phyloP scores from a whole-genome alignment of 805 yeast genomes.

The Candida morakotiae region DNA sequence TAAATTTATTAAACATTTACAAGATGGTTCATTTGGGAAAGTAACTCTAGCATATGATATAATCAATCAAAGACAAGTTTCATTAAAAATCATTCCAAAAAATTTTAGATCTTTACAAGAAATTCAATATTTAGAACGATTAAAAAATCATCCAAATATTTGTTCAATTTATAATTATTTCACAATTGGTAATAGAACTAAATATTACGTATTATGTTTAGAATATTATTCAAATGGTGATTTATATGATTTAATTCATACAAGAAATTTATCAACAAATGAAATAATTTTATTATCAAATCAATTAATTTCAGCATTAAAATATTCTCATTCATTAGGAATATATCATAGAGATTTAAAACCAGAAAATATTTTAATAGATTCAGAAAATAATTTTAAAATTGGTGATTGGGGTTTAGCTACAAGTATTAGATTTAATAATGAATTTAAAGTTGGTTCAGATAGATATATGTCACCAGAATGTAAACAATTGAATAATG shows the following conservation, averaged over 20 bases:
- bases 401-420: constrained; percentile 76
- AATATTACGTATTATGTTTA: constrained; percentile 49
- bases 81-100: constrained; percentile 48
- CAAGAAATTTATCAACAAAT: constrained; percentile 11
- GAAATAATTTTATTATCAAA: constrained; percentile 38
- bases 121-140: constrained; percentile 35
- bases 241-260: constrained; percentile 52
- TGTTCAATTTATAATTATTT: constrained; percentile 57
- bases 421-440: constrained; percentile 28
- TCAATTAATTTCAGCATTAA: constrained; percentile 51
- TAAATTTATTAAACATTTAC: constrained; percentile 40
- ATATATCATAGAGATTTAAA: constrained; percentile 70
- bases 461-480: constrained; percentile 61
- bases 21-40: constrained; percentile 59
- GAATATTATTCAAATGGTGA: constrained; percentile 70
- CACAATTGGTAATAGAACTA: constrained; percentile 37
- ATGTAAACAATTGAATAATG: constrained; percentile 11
- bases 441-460: constrained; percentile 48
- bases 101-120: constrained; percentile 25
- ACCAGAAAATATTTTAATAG: constrained; percentile 65
- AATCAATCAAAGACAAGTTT: constrained; percentile 32
- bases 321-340: constrained; percentile 52
- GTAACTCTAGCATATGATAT: constrained; percentile 51
- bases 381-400: constrained; percentile 49
- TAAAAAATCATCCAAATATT: constrained; percentile 44